Evolutionary conservation across 1,284 basidiomycete species (phyloP), one percentile per base, ranked within the genome.

Genomic region (Ustilago nuda): DNA sequence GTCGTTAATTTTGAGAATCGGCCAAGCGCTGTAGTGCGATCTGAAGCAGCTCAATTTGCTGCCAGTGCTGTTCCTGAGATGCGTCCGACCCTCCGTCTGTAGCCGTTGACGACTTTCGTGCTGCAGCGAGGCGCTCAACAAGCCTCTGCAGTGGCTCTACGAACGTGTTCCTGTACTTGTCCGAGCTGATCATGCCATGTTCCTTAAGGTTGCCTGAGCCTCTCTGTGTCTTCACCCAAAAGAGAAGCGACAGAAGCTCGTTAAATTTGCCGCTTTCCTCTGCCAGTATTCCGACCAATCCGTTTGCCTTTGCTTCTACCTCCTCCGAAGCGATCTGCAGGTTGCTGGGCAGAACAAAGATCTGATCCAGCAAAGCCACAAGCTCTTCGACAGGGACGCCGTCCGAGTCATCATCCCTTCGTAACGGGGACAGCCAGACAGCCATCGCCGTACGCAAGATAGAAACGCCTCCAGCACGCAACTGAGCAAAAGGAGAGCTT

Each of bases 401-500:
- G 8, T 55, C 60, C 17, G 9, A 11, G 1, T 36, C 45, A n/a
- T 51, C 39, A 4, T 23, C 37, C 19, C 13, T 33, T 6, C 27
- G 6, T 13, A 45, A 36, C 3, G 54, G 39, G 2, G 45, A 33
- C 32, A 53, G 45, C 59, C 59, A 61, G 8, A 15, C n/a, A 1
- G 41, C 6, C 48, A 66, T 8, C 2, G 53, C 50, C 2, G 35
- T 50, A 8, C 73, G 64, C 30, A 78, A 41, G 15, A 78, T 66
- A 11, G 72, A 61, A 19, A 75, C 54, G 3, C 56, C 73, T 1
- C 62, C 80, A 33, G 72, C 68, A 0, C 67, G 71, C 52, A 82
- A 33, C 57, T 82, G 80, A 5, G 73, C 57, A 61, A 79, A 82
- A 12, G 80, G 80, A 46, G 79, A 79, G 15, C 57, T 59, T 4